Base-by-base conservation (phyloP, 768 basidiomycete species). In the Tricholoma terreum region DNA sequence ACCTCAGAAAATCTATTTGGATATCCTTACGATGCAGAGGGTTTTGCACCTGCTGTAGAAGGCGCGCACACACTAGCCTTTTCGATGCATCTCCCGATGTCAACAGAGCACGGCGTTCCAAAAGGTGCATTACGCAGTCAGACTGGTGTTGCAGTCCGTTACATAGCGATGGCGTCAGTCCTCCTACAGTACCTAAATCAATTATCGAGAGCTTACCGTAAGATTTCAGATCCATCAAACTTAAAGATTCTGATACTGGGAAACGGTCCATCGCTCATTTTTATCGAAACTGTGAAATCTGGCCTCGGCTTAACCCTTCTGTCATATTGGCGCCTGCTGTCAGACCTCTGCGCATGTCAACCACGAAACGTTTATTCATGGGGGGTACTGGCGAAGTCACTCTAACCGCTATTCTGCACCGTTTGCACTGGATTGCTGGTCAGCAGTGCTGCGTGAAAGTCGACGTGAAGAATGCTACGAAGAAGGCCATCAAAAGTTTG, bases 251-350 rank as follows among this genome's bases (percentile, higher is more conserved):
- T 2, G 71, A 77, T 14, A 82, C 82, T 4, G 74, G 76, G 24
- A 80, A 80, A 62, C 79, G 83, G 12, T 91, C 90, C 3, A 87
- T 95, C 33, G 88, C 93, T 3, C 94, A 97, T 71, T 94, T 95
- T 69, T 96, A 94, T 69, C 84, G 94, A 8, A 75, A 85, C 46
- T 87, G 92, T 69, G 84, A 86, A 53, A 75, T 95, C 27, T 92
- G 86, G 83, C 92, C 93, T 1, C 83, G 82, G 46, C 71, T 94
- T 17, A 80, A 90, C 56, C 82, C 88, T 3, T 72, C 79, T 17
- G 55, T 75, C 4, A 76, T 86, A 19, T 81, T 97, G 15, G 78
- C 84, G 2, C 79, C 88, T 3, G 79, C 84, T 3, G 71, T 79
- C 12, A 76, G 80, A 36, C 85, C 87, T 2, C 69, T 93, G 12